Evolutionary conservation across 106 monocot species (phyloP).

Genomic region (Dendrobium catenatum): DNA sequence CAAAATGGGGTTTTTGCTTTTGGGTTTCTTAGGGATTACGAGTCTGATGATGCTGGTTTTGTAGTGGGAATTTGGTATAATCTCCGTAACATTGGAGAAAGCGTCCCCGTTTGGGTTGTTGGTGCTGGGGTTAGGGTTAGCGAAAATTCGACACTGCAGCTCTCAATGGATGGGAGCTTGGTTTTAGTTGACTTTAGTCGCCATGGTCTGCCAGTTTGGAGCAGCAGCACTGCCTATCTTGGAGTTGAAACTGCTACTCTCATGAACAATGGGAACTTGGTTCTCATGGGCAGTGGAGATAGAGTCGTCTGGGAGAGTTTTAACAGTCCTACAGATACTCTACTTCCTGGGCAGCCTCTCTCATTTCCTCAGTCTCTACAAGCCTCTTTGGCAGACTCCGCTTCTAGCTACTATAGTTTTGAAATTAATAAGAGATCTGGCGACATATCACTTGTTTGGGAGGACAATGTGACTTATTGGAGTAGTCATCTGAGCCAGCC

Average conservation of each 20-base stretch:
- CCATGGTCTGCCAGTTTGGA: conserved; percentile 23
- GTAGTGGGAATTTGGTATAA: conserved; percentile 30
- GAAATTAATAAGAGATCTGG: conserved; percentile 17
- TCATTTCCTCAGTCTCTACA: conserved; percentile 28
- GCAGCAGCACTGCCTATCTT: conserved; percentile 19
- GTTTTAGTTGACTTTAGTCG: conserved; percentile 13
- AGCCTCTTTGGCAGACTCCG: conserved; percentile 13
- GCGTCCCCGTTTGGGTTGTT: conserved; percentile 34
- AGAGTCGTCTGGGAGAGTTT: conserved; percentile 31
- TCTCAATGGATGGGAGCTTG: conserved; percentile 32
- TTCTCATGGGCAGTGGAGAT: conserved; percentile 15
- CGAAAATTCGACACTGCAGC: conserved; percentile 9
- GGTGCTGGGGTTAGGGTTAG: conserved; percentile 37
- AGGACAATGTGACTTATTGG: conserved; percentile 46
- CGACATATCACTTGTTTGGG: conserved; percentile 38
- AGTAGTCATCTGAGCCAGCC: conserved; percentile 11
- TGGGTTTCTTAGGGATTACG: conserved; percentile 22
- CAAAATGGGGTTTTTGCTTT: conserved; percentile 25
- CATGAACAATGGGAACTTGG: conserved; percentile 24
- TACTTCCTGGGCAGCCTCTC: conserved; percentile 32
- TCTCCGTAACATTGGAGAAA: conserved; percentile 1
- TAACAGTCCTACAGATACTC: conserved; percentile 30
- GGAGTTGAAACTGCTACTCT: conserved; percentile 16
- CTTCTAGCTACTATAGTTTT: conserved; percentile 35
- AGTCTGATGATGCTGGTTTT: conserved; percentile 16